Evolutionary conservation across 352 stramenopile genomes (phyloP).

Genomic region (Pythium chondricola): DNA sequence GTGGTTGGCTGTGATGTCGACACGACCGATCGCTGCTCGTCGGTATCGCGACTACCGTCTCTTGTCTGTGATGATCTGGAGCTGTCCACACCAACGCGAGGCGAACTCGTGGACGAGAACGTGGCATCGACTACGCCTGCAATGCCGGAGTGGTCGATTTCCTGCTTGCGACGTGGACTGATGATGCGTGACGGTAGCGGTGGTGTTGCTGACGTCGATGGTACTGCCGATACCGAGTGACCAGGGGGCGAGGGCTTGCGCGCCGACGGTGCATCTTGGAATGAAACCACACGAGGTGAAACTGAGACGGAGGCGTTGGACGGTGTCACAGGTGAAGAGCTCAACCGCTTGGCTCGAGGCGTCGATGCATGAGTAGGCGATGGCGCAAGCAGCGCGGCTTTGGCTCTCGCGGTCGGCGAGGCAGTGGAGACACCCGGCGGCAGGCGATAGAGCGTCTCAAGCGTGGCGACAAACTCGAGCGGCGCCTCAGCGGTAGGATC

Average conservation of each 20-base stretch:
- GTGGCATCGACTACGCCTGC: constrained; percentile 11
- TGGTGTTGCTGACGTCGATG: background rate
- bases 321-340: constrained; percentile 6
- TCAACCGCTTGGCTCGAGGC: constrained; percentile 10
- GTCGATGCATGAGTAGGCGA: constrained; percentile 3
- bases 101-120: constrained; percentile 5
- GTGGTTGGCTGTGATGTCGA: constrained; percentile 24
- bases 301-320: background rate
- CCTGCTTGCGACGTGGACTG: constrained; percentile 16
- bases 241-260: background rate
- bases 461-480: constrained; percentile 9
- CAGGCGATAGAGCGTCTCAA: constrained; percentile 8
- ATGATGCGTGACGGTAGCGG: constrained; percentile 12
- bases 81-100: constrained; percentile 6
- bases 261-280: background rate
- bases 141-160: constrained; percentile 11
- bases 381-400: background rate
- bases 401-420: background rate
- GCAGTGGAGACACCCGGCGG: constrained; percentile 2
- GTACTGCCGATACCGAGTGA: constrained; percentile 2
- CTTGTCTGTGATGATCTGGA: constrained; percentile 3
- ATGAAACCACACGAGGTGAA: background rate
- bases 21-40: constrained; percentile 47
- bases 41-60: constrained; percentile 13
- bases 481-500: background rate